A percentile compares a stretch with the other conserved stretches of the same genome.
These are phyloP conservation scores for Blastobotrys americana DNA, from an alignment of 805 yeast genomes.

Conservation along the genomic window DNA sequence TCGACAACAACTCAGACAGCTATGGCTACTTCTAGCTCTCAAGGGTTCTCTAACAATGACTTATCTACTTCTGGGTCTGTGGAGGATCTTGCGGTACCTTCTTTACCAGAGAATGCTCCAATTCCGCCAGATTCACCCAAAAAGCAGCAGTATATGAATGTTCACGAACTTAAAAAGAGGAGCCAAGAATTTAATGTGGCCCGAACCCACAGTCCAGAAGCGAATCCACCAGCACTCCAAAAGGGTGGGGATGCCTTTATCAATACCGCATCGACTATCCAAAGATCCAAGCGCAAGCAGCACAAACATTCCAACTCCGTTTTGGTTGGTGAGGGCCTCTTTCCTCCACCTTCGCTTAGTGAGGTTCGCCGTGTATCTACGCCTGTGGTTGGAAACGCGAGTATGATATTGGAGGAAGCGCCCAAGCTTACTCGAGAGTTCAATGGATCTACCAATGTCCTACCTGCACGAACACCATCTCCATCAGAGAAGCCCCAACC, in stretches of 20 bases:
- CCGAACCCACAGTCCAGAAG: neutral
- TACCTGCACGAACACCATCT: neutral
- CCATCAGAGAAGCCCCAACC: neutral
- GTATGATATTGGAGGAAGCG: neutral
- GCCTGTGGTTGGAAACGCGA: neutral
- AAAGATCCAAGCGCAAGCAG: no score
- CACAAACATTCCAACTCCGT: neutral
- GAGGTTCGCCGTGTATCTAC: neutral
- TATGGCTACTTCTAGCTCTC: neutral
- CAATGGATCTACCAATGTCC: neutral
- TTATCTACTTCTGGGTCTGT: neutral
- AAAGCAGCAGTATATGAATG: neutral
- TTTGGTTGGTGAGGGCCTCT: constrained; percentile 1
- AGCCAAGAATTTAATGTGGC: no score
- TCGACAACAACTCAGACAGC: neutral
- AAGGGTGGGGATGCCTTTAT: no score
- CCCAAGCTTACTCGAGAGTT: neutral
- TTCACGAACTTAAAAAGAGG: no score
- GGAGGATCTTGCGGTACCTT: constrained; percentile 2
- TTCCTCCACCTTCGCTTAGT: neutral
- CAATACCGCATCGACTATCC: no score
- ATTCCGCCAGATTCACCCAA: neutral
- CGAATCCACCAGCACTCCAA: neutral
- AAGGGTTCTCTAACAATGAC: neutral
- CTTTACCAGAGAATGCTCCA: neutral